These are phyloP conservation scores for Dactylellina sp. DNA, from an alignment of 2,329 filamentous ascomycete genomes.

Conservation along the genomic window DNA sequence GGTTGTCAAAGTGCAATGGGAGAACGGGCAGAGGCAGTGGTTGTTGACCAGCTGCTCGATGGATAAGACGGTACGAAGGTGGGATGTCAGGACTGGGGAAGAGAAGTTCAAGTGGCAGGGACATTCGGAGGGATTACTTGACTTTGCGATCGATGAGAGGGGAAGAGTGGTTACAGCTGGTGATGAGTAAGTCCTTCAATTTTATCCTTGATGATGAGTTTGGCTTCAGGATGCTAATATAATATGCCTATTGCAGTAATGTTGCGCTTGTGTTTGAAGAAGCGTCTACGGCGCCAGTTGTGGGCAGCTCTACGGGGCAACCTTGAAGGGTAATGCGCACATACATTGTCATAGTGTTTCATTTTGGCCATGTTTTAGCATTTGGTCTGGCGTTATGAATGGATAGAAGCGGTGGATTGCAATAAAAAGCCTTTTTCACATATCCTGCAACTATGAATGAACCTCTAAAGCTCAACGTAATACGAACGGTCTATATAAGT, in stretches of 20 bases:
- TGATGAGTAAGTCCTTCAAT: slow-evolving; percentile 42
- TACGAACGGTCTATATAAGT: too few species aligned
- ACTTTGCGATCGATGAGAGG: slow-evolving; percentile 36
- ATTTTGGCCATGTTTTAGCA: slow-evolving; percentile 24
- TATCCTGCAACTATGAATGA: too few species aligned
- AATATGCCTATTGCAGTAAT: slow-evolving; percentile 33
- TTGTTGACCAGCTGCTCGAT: slow-evolving; percentile 88
- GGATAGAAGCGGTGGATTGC: slow-evolving; percentile 37
- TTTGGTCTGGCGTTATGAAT: slow-evolving; percentile 38
- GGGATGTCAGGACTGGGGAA: slow-evolving; percentile 81
- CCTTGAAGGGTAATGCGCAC: slow-evolving; percentile 9
- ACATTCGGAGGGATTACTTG: slow-evolving; percentile 72
- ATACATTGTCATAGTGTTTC: not conserved
- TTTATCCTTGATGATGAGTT: not conserved
- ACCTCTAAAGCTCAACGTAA: too few species aligned
- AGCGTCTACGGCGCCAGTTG: slow-evolving; percentile 8
- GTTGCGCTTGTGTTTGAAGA: slow-evolving; percentile 48
- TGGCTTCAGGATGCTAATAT: slow-evolving; percentile 16
- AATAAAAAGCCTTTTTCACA: slow-evolving; percentile 9
- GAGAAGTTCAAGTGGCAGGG: slow-evolving; percentile 88
- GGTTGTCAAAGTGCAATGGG: slow-evolving; percentile 92
- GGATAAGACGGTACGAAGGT: slow-evolving; percentile 88
- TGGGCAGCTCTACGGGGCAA: slow-evolving; percentile 37
- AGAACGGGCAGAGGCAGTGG: slow-evolving; percentile 72
- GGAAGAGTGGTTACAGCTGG: slow-evolving; percentile 43